phyloP scores from a whole-genome alignment of 2,329 filamentous ascomycete genomes.

The Curvularia hawaiiensis region DNA sequence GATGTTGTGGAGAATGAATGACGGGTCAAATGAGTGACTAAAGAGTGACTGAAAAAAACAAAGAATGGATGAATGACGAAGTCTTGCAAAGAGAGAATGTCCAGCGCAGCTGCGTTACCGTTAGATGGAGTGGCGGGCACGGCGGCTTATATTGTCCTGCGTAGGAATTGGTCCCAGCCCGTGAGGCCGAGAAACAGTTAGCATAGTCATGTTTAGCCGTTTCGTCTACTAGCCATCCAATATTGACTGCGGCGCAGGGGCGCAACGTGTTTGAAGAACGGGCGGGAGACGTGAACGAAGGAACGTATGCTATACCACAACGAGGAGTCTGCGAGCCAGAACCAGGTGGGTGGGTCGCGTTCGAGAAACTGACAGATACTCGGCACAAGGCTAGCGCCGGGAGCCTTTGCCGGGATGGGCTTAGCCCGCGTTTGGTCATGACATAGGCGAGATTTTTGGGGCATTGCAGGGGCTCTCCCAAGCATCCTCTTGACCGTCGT shows the following conservation, averaged over 20 bases:
- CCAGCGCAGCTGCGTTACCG: conserved; percentile 40
- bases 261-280: conserved; percentile 27
- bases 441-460: conserved; percentile 22
- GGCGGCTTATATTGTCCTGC: conserved; percentile 27
- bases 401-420: conserved; percentile 13
- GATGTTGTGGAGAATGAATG: conserved; percentile 24
- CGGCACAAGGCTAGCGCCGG: conserved; percentile 24
- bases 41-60: conserved; percentile 32
- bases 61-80: conserved; percentile 21
- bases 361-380: conserved; percentile 23
- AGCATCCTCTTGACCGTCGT: conserved; percentile 5
- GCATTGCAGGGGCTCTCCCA: conserved; percentile 26
- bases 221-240: conserved; percentile 35
- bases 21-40: conserved; percentile 24
- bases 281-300: conserved; percentile 27
- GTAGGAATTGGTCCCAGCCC: conserved; percentile 19
- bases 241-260: conserved; percentile 24
- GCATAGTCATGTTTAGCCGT: conserved; percentile 27
- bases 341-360: conserved; percentile 13
- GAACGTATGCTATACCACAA: conserved; percentile 19
- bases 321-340: conserved; percentile 8
- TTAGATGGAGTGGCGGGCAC: conserved; percentile 12
- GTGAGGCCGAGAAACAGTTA: conserved; percentile 24
- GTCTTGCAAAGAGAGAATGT: conserved; percentile 34
- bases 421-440: conserved; percentile 19